Conservation (phyloP, 345 rosid species). For the Gossypium thurberi region DNA sequence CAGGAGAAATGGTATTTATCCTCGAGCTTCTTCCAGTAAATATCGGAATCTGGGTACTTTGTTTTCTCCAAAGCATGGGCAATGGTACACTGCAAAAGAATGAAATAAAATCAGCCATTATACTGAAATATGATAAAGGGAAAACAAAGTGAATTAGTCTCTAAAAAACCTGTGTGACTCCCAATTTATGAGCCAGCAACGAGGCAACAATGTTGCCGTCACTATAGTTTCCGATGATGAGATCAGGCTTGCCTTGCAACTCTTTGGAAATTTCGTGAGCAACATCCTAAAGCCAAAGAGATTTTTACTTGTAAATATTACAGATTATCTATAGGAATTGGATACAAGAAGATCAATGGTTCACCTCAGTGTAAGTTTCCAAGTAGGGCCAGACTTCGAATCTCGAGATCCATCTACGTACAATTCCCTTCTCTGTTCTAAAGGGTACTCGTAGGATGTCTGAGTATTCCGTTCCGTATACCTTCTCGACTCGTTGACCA, state of each 20-base stretch:
- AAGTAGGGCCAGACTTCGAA: slow-evolving; percentile 98
- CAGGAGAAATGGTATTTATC: slow-evolving; percentile 92
- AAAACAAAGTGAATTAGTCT: not conserved
- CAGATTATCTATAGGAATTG: not conserved
- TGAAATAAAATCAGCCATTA: not conserved
- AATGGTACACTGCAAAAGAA: slow-evolving; percentile 63
- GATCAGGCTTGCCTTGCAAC: slow-evolving; percentile 89
- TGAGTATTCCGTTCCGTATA: slow-evolving; percentile 59
- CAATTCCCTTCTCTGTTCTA: slow-evolving; percentile 68
- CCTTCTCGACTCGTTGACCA: slow-evolving; percentile 85
- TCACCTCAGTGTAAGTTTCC: slow-evolving; percentile 81
- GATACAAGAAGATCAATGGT: not conserved
- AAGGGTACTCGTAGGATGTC: slow-evolving; percentile 90
- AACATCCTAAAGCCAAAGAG: slow-evolving; percentile 47
- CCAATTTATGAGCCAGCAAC: slow-evolving; percentile 72
- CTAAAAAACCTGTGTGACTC: slow-evolving; percentile 81
- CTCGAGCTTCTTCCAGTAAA: slow-evolving; percentile 86
- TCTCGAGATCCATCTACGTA: slow-evolving; percentile 86
- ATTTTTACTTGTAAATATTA: not conserved
- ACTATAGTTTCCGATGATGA: slow-evolving; percentile 89
- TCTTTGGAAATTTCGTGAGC: slow-evolving; percentile 70
- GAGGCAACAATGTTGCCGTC: slow-evolving; percentile 95
- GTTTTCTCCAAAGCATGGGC: slow-evolving; percentile 98
- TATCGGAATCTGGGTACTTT: slow-evolving; percentile 89
- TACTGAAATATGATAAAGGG: not conserved